These are phyloP conservation scores for Globisporangium uncinulatum DNA, from an alignment of 352 stramenopile species.

Conservation along the genomic window DNA sequence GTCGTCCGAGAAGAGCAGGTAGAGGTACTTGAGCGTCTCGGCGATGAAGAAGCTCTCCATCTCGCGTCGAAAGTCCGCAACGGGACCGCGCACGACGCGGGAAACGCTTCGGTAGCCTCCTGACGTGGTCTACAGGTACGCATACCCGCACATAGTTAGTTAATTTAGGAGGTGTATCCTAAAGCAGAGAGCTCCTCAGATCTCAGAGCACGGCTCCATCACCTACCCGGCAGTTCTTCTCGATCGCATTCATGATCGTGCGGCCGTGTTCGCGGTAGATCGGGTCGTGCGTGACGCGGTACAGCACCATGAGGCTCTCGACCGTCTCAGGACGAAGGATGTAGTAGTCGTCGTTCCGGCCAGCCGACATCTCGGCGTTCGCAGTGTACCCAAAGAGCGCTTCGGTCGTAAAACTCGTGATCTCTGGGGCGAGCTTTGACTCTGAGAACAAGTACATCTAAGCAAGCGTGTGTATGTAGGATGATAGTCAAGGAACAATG, in stretches of 20 bases:
- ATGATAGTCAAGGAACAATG: too few relatives aligned
- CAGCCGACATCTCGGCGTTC: slow-evolving; percentile 16
- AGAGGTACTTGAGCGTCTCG: slow-evolving; percentile 94
- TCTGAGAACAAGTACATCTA: slow-evolving; percentile 67
- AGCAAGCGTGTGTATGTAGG: not conserved
- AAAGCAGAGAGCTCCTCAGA: too few relatives aligned
- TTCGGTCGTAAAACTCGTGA: slow-evolving; percentile 46
- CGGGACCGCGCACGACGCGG: slow-evolving; percentile 37
- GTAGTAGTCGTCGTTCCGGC: slow-evolving; percentile 43
- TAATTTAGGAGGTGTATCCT: too few relatives aligned
- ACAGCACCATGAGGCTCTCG: slow-evolving; percentile 87
- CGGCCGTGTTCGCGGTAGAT: slow-evolving; percentile 77
- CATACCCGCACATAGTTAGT: not conserved
- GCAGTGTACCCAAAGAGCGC: slow-evolving; percentile 4
- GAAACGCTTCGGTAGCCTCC: slow-evolving; percentile 68
- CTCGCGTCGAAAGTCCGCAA: slow-evolving; percentile 19
- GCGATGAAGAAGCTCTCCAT: slow-evolving; percentile 90
- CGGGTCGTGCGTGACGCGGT: slow-evolving; percentile 78
- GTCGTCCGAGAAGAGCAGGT: slow-evolving; percentile 80
- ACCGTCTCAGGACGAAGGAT: slow-evolving; percentile 83
- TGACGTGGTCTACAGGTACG: not conserved
- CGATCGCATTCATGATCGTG: slow-evolving; percentile 72
- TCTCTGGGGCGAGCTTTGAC: slow-evolving; percentile 70
- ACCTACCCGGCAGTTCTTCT: slow-evolving; percentile 57
- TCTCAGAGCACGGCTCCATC: too few relatives aligned